Percentiles rank a stretch among this genome's conserved stretches.
phyloP scores from a whole-genome alignment of 257 asterid species.

The Hygrophila difformis region DNA sequence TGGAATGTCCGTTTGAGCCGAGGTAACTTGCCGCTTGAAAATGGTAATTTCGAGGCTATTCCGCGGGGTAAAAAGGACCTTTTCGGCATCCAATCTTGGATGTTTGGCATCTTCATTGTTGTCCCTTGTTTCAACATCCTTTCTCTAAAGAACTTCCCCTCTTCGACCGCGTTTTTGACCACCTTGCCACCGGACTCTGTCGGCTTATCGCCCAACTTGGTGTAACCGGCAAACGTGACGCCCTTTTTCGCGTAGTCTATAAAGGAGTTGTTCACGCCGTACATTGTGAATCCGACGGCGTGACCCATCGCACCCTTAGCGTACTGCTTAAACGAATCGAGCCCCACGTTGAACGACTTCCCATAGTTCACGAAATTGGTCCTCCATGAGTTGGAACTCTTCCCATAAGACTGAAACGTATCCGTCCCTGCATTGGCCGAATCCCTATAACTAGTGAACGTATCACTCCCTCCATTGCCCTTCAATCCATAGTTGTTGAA shows the following conservation, averaged over 20 bases:
- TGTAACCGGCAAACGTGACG: constrained; percentile 59
- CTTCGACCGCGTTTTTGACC: constrained; percentile 38
- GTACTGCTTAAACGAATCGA: constrained; percentile 61
- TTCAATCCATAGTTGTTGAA: constrained; percentile 62
- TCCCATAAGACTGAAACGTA: constrained; percentile 56
- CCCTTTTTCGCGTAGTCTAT: constrained; percentile 65
- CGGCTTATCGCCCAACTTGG: constrained; percentile 18
- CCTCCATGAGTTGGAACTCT: constrained; percentile 36
- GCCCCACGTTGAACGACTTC: constrained; percentile 57
- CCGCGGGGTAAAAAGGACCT: constrained; percentile 76
- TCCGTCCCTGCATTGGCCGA: constrained; percentile 62
- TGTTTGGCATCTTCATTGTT: constrained; percentile 59
- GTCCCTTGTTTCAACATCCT: constrained; percentile 46
- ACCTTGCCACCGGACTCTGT: constrained; percentile 16
- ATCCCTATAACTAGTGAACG: constrained; percentile 51
- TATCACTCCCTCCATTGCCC: constrained; percentile 46
- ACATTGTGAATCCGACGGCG: constrained; percentile 45
- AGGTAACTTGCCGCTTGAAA: constrained; percentile 23
- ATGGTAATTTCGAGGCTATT: constrained; percentile 45
- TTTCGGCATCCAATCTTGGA: constrained; percentile 63
- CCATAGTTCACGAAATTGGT: constrained; percentile 61
- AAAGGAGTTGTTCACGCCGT: constrained; percentile 59
- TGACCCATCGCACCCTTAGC: constrained; percentile 48
- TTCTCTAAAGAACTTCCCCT: constrained; percentile 80
- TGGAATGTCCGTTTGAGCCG: constrained; percentile 35